These are phyloP conservation scores for Kwoniella newhampshirensis DNA, from an alignment of 768 basidiomycete species.

Conservation along the genomic window DNA sequence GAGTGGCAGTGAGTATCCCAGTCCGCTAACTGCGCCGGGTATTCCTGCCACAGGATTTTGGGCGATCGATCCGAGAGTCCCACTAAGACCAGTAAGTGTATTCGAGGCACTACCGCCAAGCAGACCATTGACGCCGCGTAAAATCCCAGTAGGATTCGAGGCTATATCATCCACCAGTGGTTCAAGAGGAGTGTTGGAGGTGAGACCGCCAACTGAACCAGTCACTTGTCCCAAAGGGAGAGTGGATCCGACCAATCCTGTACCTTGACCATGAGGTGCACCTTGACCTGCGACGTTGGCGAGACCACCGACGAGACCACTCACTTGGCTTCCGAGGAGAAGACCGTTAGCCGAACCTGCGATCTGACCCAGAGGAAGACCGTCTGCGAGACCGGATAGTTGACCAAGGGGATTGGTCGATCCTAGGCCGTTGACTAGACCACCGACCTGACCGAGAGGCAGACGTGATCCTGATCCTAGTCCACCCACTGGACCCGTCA, in stretches of 20 bases:
- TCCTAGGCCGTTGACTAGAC: slow-evolving; percentile 7
- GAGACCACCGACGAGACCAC: slow-evolving; percentile 4
- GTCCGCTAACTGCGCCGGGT: too few relatives aligned
- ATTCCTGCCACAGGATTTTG: too few relatives aligned
- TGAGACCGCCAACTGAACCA: slow-evolving; percentile 5
- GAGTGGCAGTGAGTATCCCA: too few relatives aligned
- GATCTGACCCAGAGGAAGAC: not conserved
- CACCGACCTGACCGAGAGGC: not conserved
- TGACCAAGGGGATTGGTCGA: slow-evolving; percentile 1
- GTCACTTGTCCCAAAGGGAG: slow-evolving; percentile 6
- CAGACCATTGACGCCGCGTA: not conserved
- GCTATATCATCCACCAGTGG: not conserved
- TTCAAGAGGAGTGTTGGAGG: not conserved
- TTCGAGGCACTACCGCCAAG: not conserved
- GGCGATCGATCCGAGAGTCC: slow-evolving; percentile 4
- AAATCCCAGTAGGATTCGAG: not conserved
- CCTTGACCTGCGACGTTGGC: slow-evolving; percentile 4
- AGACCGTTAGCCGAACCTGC: not conserved
- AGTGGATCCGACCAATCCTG: not conserved
- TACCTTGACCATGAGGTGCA: not conserved
- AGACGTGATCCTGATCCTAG: slow-evolving; percentile 3
- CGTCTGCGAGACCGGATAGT: slow-evolving; percentile 3
- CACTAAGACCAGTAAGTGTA: slow-evolving; percentile 6
- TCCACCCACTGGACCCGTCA: slow-evolving; percentile 1
- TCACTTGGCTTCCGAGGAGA: slow-evolving; percentile 7